phyloP scores from a whole-genome alignment of 768 basidiomycete species.

The Kwoniella mangroviensis region DNA sequence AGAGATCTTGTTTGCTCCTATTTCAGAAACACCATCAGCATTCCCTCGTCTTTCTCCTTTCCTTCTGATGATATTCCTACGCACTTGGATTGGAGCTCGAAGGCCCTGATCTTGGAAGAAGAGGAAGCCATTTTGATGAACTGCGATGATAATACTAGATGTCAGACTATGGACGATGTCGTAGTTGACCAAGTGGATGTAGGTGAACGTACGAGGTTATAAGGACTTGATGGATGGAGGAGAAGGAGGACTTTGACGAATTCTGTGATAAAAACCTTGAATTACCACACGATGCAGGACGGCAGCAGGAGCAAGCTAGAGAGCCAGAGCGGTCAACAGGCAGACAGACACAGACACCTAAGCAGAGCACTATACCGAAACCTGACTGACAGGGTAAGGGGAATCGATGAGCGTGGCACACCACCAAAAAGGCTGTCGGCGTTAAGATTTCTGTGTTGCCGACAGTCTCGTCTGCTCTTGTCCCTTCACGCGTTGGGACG shows the following conservation, averaged over 20 bases:
- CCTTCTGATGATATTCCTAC: slow-evolving; percentile 17
- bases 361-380: not conserved
- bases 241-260: slow-evolving; percentile 3
- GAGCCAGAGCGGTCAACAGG: not conserved
- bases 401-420: slow-evolving; percentile 9
- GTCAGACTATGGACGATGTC: slow-evolving; percentile 2
- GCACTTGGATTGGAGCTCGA: slow-evolving; percentile 59
- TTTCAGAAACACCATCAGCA: slow-evolving; percentile 13
- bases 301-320: slow-evolving; percentile 8
- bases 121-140: slow-evolving; percentile 49
- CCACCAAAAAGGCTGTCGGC: not conserved
- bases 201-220: slow-evolving; percentile 17
- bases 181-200: not conserved
- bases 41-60: not conserved
- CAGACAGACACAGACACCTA: not conserved
- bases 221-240: slow-evolving; percentile 24
- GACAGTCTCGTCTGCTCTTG: slow-evolving; percentile 17
- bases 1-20: slow-evolving; percentile 92
- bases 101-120: slow-evolving; percentile 56
- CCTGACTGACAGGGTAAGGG: not conserved
- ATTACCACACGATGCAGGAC: slow-evolving; percentile 7
- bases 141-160: not conserved
- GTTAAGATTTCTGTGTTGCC: slow-evolving; percentile 13
- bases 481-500: not conserved
- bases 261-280: not conserved